Evolutionary conservation across 78 protist genomes (phyloP).

Genomic region (Protostelium mycophagum): DNA sequence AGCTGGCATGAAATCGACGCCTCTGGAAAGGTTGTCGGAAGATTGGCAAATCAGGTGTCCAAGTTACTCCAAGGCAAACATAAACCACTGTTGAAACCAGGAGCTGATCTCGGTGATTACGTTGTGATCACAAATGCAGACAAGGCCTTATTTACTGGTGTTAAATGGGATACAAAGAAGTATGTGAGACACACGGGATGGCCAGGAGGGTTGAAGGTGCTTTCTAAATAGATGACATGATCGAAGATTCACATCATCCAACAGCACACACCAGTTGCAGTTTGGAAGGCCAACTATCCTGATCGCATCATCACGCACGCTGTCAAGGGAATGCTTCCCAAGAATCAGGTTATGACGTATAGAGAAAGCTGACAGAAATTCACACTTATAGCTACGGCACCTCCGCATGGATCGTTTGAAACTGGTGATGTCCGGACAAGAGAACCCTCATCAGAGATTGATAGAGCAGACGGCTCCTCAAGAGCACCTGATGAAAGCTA

Average conservation of each 20-base stretch:
- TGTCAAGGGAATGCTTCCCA: constrained; percentile 20
- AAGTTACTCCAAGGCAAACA: constrained; percentile 33
- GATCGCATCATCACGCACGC: not conserved
- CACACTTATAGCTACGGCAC: not conserved
- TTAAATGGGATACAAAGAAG: constrained; percentile 3
- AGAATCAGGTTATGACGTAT: not conserved
- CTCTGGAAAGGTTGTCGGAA: constrained; percentile 12
- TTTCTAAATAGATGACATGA: not conserved
- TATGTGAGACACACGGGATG: not conserved
- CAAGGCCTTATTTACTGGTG: constrained; percentile 11
- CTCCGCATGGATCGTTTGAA: not conserved
- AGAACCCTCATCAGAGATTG: not conserved
- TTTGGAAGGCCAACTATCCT: constrained; percentile 5
- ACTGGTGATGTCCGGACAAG: not conserved
- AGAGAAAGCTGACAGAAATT: not conserved
- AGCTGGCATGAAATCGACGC: constrained; percentile 33
- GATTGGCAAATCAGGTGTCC: constrained; percentile 15
- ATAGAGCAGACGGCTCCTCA: not conserved
- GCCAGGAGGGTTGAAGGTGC: constrained; percentile 7
- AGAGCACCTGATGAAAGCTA: not conserved
- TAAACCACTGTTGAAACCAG: constrained; percentile 10
- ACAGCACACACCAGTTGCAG: constrained; percentile 6
- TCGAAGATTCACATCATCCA: not conserved
- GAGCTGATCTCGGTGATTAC: constrained; percentile 17
- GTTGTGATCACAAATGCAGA: constrained; percentile 39